Conservation (phyloP, 192 early-diverging fungal genomes). For the Umbelopsis sp. region DNA sequence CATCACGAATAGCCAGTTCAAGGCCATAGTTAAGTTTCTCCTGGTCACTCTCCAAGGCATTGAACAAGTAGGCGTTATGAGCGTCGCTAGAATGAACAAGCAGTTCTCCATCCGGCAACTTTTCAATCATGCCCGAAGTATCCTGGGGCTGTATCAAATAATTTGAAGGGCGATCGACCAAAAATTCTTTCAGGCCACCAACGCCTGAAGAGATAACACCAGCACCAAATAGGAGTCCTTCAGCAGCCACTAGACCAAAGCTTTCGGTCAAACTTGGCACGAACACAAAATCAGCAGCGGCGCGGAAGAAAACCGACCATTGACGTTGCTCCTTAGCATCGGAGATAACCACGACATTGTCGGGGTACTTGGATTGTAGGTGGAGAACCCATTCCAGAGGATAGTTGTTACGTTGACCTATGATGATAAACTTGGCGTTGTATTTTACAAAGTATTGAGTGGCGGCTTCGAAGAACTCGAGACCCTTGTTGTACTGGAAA, state of each 20-base stretch:
- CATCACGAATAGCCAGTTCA: conserved; percentile 44
- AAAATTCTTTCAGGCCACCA: conserved; percentile 56
- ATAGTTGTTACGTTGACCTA: conserved; percentile 58
- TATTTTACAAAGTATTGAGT: conserved; percentile 35
- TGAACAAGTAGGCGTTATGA: conserved; percentile 53
- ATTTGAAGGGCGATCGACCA: conserved; percentile 44
- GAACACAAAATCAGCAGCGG: conserved; percentile 56
- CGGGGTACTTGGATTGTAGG: conserved; percentile 39
- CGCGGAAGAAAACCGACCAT: conserved; percentile 51
- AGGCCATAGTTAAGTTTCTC: conserved; percentile 28
- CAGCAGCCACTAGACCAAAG: conserved; percentile 59
- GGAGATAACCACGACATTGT: conserved; percentile 45
- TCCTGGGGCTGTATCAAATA: neutral
- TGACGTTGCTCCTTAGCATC: conserved; percentile 43
- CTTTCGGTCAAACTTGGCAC: conserved; percentile 58
- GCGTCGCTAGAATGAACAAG: conserved; percentile 35
- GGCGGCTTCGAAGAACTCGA: conserved; percentile 48
- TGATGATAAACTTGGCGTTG: conserved; percentile 53
- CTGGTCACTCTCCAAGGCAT: conserved; percentile 29
- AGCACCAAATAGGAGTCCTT: conserved; percentile 59
- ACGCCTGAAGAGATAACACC: conserved; percentile 53
- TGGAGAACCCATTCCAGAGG: conserved; percentile 42
- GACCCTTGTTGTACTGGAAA: conserved; percentile 63
- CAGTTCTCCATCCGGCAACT: conserved; percentile 19
- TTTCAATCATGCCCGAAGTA: conserved; percentile 2